Evolutionary conservation across 2,329 filamentous ascomycete genomes (phyloP), one percentile per base, ranked within the genome.

Genomic region (Ophiostoma tasmaniense): DNA sequence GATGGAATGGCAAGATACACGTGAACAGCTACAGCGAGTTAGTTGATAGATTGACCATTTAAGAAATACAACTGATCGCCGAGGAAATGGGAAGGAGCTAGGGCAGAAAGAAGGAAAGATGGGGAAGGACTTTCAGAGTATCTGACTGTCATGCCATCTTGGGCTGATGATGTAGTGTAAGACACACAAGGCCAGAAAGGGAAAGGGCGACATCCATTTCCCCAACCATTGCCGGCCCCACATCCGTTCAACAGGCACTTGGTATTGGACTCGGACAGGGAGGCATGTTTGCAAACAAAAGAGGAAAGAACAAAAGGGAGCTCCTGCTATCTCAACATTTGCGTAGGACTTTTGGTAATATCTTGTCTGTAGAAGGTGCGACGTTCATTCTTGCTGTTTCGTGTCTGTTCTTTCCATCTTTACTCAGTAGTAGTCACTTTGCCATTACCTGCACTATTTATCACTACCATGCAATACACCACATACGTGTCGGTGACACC

Each of bases 171-270:
- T 22, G 50, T 11, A 14, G 52, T 30, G 55, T 61, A 61, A 61
- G 55, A 61, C 55, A 61, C 25, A 33, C n/a, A 62, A 10, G 11
- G 45, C 67, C 61, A 45, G 45, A 66, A 30, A 39, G 42, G 69
- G 69, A 61, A 66, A 66, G 69, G 64, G 50, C 22, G 33, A 30
- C 61, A 35, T 35, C 33, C 61, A 64, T 55, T 67, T 68, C 62
- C 69, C 69, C 66, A 70, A 68, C 69, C 66, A 70, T 64, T 64
- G 66, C 39, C 52, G 66, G 64, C 62, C 66, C 69, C 69, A 66
- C 69, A 33, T 22, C 25, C 39, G 37, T 39, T 64, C 64, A 39
- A 42, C 33, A 39, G 39, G 30, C 39, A 25, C 17, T 20, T n/a
- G 17, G 13, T 13, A 35, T n/a, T 6, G 3, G 3, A 39, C 37